Percentiles rank a stretch among this genome's conserved stretches.
Evolutionary conservation across 2,329 filamentous ascomycete species (phyloP).

Genomic region (Alternaria hordeiaustralica): DNA sequence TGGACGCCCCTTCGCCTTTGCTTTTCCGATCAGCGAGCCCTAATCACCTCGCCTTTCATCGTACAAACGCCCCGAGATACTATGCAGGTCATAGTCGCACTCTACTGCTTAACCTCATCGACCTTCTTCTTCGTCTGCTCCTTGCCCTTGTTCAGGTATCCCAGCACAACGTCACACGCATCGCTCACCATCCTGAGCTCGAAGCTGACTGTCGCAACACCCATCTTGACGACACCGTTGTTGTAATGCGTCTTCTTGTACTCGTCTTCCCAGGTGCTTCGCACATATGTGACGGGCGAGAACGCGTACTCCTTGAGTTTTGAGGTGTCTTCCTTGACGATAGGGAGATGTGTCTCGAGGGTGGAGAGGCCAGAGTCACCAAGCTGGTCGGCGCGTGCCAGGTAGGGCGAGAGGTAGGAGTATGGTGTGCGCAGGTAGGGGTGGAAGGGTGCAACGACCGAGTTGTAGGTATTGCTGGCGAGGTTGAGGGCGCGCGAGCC

Average conservation of each 20-base stretch:
- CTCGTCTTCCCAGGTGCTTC: slow-evolving; percentile 48
- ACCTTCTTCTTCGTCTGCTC: slow-evolving; percentile 43
- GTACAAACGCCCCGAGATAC: background rate
- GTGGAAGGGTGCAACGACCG: slow-evolving; percentile 77
- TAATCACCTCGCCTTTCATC: background rate
- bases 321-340: slow-evolving; percentile 58
- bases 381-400: slow-evolving; percentile 74
- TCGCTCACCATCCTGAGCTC: slow-evolving; percentile 49
- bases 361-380: slow-evolving; percentile 47
- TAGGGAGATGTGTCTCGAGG: slow-evolving; percentile 48
- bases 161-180: slow-evolving; percentile 36
- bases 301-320: slow-evolving; percentile 48
- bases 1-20: slow-evolving; percentile 1
- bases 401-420: slow-evolving; percentile 82
- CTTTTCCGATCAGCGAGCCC: slow-evolving; percentile 4
- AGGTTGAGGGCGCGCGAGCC: slow-evolving; percentile 83
- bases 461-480: slow-evolving; percentile 75
- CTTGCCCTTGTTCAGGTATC: slow-evolving; percentile 45
- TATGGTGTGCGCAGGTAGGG: slow-evolving; percentile 82
- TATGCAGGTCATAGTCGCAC: background rate
- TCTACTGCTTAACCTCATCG: slow-evolving; percentile 45
- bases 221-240: slow-evolving; percentile 45
- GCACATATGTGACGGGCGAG: slow-evolving; percentile 46
- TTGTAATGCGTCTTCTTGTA: slow-evolving; percentile 48
- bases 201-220: slow-evolving; percentile 47